Evolutionary conservation across 495 filamentous ascomycete species (phyloP), one percentile per base, ranked within the genome.

Genomic region (Penicillium pancosmium): DNA sequence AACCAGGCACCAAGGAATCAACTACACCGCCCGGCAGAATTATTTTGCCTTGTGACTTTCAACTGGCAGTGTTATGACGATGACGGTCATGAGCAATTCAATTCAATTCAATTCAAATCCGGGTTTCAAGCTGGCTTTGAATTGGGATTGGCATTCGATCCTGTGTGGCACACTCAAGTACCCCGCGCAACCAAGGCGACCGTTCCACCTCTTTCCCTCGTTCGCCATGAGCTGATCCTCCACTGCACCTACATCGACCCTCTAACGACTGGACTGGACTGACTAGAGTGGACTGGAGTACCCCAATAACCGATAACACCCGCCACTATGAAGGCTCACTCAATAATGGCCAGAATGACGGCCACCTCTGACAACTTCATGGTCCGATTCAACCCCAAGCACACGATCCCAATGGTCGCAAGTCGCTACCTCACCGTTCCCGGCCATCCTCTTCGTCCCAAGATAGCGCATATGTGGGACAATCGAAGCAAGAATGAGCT

Each of bases 401-500:
- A 59, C 31, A 40, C 61, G 12, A 66, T 64, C 10, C 59, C 74
- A 25, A 63, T 67, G 3, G 55, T 77, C 47, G 76, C 74, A 40
- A 6, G 31, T 13, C 74, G 76, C 27, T 77, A 76, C 53, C 23
- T 77, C 0, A 50, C 27, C 4, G 47, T 66, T 36, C 59, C 55
- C 0, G 9, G 35, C 52, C 64, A 76, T 63, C 67, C 72, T 1
- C 64, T 78, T 46, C 67, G 63, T 7, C 75, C 74, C 16, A 80
- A 78, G 54, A 70, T 78, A 19, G n/a, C 59, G 5, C 61, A 78
- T 51, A 55, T 75, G 40, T 74, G 68, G 38, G 58, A 54, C 1
- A 64, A 61, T 54, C 75, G 75, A 16, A 71, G 75, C 51, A 63
- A 34, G 4, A 62, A 73, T 53, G 68, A 66, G 27, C 58, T 88